Evolutionary conservation across 1,139 yeast species (phyloP), one percentile per base, ranked within the genome.

Genomic region (Yarrowia galli): DNA sequence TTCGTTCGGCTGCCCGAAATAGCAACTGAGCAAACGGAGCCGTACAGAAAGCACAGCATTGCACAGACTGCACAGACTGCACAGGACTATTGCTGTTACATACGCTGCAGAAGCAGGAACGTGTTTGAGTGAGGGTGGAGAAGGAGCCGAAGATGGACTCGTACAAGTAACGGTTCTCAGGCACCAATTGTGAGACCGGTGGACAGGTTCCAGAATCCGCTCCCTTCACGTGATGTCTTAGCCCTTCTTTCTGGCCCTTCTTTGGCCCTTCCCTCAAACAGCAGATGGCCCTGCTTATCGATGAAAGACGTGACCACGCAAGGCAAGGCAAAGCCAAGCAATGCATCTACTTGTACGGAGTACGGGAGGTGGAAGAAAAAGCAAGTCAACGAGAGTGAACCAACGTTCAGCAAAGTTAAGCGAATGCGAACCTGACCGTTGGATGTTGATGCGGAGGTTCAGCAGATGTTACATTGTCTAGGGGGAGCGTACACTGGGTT

Each of bases 211-310:
- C n/a, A n/a, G n/a, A n/a, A n/a, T n/a, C n/a, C 43, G 32, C 32
- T 28, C 9, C 32, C 32, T 45, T 16, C 51, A 46, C 51, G 35
- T 46, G 51, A 46, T 46, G 51, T 25, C 51, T 46, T n/a, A 46
- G 18, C n/a, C n/a, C n/a, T n/a, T n/a, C n/a, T n/a, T n/a, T n/a
- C n/a, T n/a, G n/a, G n/a, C n/a, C n/a, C n/a, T n/a, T n/a, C n/a
- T n/a, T 15, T 15, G 38, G 12, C 38, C 12, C 38, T 35, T 35
- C 18, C 32, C 10, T 20, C 9, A 13, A 51, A 35, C 16, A 51
- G 56, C 56, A 51, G 42, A 51, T 32, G 38, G 56, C 42, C 56
- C 56, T 51, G 56, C 56, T 51, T 51, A 51, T 51, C 56, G 56
- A 18, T 6, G 23, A 12, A 6, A 36, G 40, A n/a, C 25, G 12